Base-by-base conservation (phyloP, 2,329 filamentous ascomycete genomes). In the Trichoderma citrinoviride region DNA sequence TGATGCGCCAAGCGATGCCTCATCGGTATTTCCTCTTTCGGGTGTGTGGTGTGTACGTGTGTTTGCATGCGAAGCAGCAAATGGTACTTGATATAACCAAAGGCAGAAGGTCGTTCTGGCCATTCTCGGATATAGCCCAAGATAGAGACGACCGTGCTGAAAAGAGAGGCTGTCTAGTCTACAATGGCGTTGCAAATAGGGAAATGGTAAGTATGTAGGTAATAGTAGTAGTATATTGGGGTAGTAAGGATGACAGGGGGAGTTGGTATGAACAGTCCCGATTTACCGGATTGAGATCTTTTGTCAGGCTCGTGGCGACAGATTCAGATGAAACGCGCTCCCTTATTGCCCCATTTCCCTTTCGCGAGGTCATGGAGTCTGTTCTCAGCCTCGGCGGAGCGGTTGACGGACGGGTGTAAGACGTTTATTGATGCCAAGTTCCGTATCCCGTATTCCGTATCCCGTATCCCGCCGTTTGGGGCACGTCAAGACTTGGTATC, bases 321-420 rank as follows among this genome's bases (percentile, higher is more conserved):
- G 33, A 23, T 40, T 52, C 19, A 33, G 44, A 50, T 52, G 57
- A 61, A 61, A 61, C 57, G 47, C 33, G 47, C 47, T 61, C 47
- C 27, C 3, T 37, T 5, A 37, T 37, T 47, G 10, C n/a, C n/a
- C 25, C 41, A 25, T 37, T 29, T 37, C 33, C 37, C 21, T 58
- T 25, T 52, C 0, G 15, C 17, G 17, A 58, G 23, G 44, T 33
- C 29, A 21, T 57, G 15, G 41, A 57, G n/a, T 25, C 43, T 37
- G 55, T 37, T n/a, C 47, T 46, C 55, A 37, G 27, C 43, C 29
- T 25, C 27, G 55, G 43, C 19, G 43, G 14, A 37, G 25, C 19
- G 15, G n/a, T 43, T 23, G 56, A 49, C 25, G 29, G 29, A 40
- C 56, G 43, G 29, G 37, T 19, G 23, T 49, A 15, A n/a, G 41